A percentile compares a stretch with the other conserved stretches of the same genome.
Evolutionary conservation across 176 grass and related monocot genomes (phyloP).

Genomic region (Oryza meridionalis): DNA sequence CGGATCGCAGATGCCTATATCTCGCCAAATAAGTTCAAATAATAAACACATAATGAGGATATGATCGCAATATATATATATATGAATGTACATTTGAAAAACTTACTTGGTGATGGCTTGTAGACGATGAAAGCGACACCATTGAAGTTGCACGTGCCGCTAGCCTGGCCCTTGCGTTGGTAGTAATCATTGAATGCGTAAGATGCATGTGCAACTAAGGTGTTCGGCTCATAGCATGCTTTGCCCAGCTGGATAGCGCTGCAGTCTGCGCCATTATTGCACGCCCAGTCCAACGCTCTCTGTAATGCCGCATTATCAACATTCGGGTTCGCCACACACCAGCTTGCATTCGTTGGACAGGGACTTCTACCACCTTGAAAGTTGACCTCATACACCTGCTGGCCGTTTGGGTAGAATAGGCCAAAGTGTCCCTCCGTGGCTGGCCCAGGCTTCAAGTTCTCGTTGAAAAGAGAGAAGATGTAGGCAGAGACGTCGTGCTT

Average conservation of each 20-base stretch:
- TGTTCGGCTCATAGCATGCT: constrained; percentile 54
- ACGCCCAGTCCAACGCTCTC: constrained; percentile 10
- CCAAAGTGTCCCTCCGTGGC: constrained; percentile 54
- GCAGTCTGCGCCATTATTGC: constrained; percentile 55
- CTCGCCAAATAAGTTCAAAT: too few relatives aligned
- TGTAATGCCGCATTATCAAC: background rate
- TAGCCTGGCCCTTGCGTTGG: constrained; percentile 23
- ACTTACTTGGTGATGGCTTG: too few relatives aligned
- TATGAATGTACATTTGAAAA: too few relatives aligned
- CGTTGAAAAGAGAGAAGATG: constrained; percentile 82
- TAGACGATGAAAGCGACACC: constrained; percentile 14
- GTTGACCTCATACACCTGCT: too few relatives aligned
- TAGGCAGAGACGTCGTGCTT: constrained; percentile 43
- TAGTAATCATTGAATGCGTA: constrained; percentile 57
- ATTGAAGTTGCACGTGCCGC: constrained; percentile 38
- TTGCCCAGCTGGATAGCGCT: constrained; percentile 51
- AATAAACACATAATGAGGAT: too few relatives aligned
- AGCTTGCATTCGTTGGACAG: background rate
- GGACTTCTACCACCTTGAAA: too few relatives aligned
- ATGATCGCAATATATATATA: too few relatives aligned
- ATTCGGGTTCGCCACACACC: constrained; percentile 50
- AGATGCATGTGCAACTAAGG: constrained; percentile 45
- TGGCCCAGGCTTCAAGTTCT: constrained; percentile 50
- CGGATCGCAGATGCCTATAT: too few relatives aligned
- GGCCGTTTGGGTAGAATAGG: too few relatives aligned